These are phyloP conservation scores for Arabidopsis lyrata DNA, from an alignment of 441 rosid genomes.

Conservation along the genomic window DNA sequence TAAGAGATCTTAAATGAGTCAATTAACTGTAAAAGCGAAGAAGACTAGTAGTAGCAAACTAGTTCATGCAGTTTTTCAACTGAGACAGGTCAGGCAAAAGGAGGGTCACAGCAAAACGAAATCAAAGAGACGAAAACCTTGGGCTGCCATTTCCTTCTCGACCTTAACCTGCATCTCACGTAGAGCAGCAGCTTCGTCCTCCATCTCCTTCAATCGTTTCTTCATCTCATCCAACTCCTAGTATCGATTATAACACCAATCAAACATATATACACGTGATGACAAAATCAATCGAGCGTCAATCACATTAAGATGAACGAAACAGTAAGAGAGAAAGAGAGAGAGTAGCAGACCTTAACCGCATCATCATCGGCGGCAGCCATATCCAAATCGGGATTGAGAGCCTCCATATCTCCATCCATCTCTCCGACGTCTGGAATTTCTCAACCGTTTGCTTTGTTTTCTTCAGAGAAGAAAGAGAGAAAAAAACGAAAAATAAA, in stretches of 20 bases:
- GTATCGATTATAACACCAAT: conserved; percentile 1
- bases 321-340: conserved; percentile 14
- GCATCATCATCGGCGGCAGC: conserved; percentile 80
- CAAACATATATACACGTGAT: background rate
- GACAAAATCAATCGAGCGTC: conserved; percentile 21
- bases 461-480: too few relatives aligned
- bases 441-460: conserved; percentile 65
- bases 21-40: too few relatives aligned
- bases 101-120: conserved; percentile 7
- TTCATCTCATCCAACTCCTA: conserved; percentile 97
- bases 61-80: too few relatives aligned
- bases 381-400: conserved; percentile 72
- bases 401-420: conserved; percentile 77
- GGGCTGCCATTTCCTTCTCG: conserved; percentile 96
- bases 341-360: conserved; percentile 57
- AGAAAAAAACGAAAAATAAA: too few relatives aligned
- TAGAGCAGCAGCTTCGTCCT: conserved; percentile 94
- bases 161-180: conserved; percentile 98
- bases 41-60: too few relatives aligned
- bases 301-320: background rate
- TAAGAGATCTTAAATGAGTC: too few relatives aligned
- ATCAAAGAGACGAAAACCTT: conserved; percentile 54
- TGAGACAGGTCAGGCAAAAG: too few relatives aligned
- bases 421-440: conserved; percentile 78
- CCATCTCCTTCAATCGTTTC: conserved; percentile 93